Conservation (phyloP, 116 monocot species). For the Phalaenopsis hybrid region DNA sequence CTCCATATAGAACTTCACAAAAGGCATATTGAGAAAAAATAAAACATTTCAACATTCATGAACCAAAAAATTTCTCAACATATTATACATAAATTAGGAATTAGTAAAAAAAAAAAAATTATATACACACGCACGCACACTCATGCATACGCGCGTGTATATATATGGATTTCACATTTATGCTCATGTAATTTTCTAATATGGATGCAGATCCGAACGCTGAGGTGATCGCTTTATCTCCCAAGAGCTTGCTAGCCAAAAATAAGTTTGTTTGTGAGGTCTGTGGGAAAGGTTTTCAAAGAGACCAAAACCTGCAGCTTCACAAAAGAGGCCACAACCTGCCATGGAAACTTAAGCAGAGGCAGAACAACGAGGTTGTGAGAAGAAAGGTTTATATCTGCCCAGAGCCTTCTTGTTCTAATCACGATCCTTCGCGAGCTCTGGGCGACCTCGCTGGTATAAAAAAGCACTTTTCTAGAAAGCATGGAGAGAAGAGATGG, state of each 20-base stretch:
- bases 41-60: no score
- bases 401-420: conserved; percentile 35
- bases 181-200: no score
- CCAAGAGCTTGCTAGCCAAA: conserved; percentile 37
- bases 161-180: no score
- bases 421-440: conserved; percentile 35
- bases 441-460: conserved; percentile 45
- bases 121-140: no score
- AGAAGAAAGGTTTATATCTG: conserved; percentile 50
- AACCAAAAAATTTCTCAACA: no score
- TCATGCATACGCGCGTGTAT: no score
- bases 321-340: conserved; percentile 54
- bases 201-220: conserved; percentile 36
- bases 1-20: no score
- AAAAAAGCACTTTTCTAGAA: conserved; percentile 48
- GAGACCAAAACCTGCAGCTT: conserved; percentile 59
- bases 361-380: conserved; percentile 17
- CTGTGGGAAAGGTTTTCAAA: conserved; percentile 51
- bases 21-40: no score
- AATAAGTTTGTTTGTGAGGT: conserved; percentile 46
- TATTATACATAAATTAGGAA: no score
- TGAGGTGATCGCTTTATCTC: conserved; percentile 48
- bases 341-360: conserved; percentile 58
- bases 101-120: no score
- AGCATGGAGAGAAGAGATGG: conserved; percentile 58